Evolutionary conservation across 73 alveolate genomes (phyloP).

Genomic region (Breviolum minutum): DNA sequence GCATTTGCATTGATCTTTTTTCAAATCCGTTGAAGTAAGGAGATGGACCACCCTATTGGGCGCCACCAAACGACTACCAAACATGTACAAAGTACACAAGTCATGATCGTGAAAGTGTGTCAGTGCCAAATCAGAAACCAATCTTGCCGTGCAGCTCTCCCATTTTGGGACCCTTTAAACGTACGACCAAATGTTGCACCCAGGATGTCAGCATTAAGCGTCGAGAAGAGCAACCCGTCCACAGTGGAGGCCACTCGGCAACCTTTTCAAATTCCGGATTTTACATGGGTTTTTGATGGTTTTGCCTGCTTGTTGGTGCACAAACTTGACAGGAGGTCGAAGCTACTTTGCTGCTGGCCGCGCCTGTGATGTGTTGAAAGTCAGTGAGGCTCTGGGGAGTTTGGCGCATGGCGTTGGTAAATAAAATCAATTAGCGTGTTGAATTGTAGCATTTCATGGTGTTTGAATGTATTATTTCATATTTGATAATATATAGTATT

Average conservation of each 20-base stretch:
- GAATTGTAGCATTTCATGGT: too few species aligned
- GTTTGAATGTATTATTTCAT: too few species aligned
- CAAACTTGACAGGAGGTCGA: neutral
- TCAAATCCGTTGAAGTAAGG: too few species aligned
- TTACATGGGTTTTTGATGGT: neutral
- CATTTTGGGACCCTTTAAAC: too few species aligned
- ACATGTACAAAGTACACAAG: neutral
- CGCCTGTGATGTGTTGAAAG: constrained; percentile 51
- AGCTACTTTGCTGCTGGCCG: constrained; percentile 79
- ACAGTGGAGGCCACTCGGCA: neutral
- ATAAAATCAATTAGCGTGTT: neutral
- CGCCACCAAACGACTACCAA: neutral
- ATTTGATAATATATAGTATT: too few species aligned
- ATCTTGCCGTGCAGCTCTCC: too few species aligned
- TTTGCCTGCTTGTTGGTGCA: neutral
- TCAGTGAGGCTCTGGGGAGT: constrained; percentile 39
- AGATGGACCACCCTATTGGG: too few species aligned
- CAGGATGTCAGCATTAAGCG: constrained; percentile 71
- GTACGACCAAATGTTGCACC: neutral
- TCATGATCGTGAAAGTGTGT: neutral
- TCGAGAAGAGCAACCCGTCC: constrained; percentile 57
- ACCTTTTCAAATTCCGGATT: neutral
- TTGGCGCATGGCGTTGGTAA: neutral
- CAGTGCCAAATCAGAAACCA: too few species aligned
- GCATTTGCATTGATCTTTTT: too few species aligned